Evolutionary conservation across 768 basidiomycete genomes (phyloP), one percentile per base, ranked within the genome.

Genomic region (Tylopilus intermedius): DNA sequence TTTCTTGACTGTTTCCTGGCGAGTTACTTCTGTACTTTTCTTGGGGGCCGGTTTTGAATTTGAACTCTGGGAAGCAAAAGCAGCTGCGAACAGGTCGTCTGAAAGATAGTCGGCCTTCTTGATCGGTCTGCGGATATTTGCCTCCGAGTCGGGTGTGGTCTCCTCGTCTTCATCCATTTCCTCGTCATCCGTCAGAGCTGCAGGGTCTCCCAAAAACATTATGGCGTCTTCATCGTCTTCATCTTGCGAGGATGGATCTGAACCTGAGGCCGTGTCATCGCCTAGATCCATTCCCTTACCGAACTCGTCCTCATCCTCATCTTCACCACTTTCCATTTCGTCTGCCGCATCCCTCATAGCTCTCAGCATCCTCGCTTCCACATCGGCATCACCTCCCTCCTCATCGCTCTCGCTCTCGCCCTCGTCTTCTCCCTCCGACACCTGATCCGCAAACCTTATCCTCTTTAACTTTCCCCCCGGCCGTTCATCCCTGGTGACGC

Each of bases 71-170:
- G 77, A 70, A 4, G 73, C 61, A 57, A 84, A 80, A 0, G 83
- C 84, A 53, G 81, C 72, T 0, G 70, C 58, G 64, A 87, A 88
- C 18, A 86, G 71, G 55, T 83, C 79, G 59, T 86, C 85, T 2
- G 83, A 82, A 27, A 87, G 81, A 65, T 85, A 79, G 44, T 79
- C 71, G 4, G 72, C 63, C 48, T 74, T 72, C n/a, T 70, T 66
- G 42, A 70, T 65, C 30, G 43, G 45, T 30, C 24, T 55, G n/a
- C 39, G 42, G 44, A 21, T 30, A 11, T 41, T 51, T 44, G 24
- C 37, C 43, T 15, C 18, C 18, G 18, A 18, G 18, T 18, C 49
- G 22, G 38, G 41, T 15, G 27, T 22, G 9, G 8, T 35, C 22
- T 44, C 50, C 2, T 56, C 33, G 33, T 33, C 49, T 22, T 54